phyloP scores from a whole-genome alignment of 192 early-diverging fungal species.

The Umbelopsis sp. region DNA sequence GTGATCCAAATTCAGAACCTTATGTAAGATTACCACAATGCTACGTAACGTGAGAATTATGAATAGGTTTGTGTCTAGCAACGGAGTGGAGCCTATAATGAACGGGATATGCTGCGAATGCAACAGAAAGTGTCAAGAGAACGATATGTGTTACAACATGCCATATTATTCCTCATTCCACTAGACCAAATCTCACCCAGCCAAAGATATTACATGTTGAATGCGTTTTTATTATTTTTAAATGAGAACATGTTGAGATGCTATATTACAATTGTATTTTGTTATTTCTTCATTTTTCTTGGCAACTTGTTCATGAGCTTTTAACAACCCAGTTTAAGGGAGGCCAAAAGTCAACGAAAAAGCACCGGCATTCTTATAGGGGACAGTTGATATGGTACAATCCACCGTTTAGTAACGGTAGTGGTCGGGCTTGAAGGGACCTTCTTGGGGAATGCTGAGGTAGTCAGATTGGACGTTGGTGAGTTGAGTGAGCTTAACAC shows the following conservation, averaged over 20 bases:
- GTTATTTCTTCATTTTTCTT: neutral
- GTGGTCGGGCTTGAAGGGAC: constrained; percentile 97
- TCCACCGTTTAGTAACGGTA: constrained; percentile 82
- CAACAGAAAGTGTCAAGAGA: too few relatives aligned
- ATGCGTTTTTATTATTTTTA: constrained; percentile 20
- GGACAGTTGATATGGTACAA: constrained; percentile 13
- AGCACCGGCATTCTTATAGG: neutral
- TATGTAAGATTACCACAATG: too few relatives aligned
- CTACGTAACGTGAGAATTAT: too few relatives aligned
- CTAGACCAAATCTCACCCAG: too few relatives aligned
- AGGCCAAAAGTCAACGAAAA: neutral
- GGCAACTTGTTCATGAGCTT: neutral
- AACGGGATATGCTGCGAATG: too few relatives aligned
- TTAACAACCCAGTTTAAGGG: neutral
- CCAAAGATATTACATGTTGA: constrained; percentile 14
- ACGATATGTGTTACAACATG: too few relatives aligned
- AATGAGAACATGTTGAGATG: constrained; percentile 23
- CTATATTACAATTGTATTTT: constrained; percentile 16
- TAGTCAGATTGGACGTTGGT: constrained; percentile 66
- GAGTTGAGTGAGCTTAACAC: constrained; percentile 92
- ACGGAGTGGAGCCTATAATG: too few relatives aligned
- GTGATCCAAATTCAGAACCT: too few relatives aligned
- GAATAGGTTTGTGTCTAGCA: too few relatives aligned
- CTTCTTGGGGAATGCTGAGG: constrained; percentile 78
- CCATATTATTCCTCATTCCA: too few relatives aligned